Evolutionary conservation across 148 eudicot species (phyloP).

Genomic region (Chenopodium berlandieri): DNA sequence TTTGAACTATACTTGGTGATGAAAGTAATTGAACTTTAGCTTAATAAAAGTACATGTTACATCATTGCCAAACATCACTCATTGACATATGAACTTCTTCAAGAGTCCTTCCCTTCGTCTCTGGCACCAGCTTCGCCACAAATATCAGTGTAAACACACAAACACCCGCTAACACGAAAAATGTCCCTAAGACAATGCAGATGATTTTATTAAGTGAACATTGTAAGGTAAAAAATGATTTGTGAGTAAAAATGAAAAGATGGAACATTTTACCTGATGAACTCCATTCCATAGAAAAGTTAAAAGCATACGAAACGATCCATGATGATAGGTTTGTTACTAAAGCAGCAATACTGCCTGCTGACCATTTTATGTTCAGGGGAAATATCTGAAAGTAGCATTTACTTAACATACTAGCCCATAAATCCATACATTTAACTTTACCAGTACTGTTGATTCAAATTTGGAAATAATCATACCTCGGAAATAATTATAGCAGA

Average conservation of each 20-base stretch:
- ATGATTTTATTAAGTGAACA: not conserved
- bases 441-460: too few species aligned
- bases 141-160: constrained; percentile 27
- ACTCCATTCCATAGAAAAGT: constrained; percentile 38
- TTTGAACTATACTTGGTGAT: not conserved
- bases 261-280: constrained; percentile 28
- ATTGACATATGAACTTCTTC: constrained; percentile 36
- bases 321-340: constrained; percentile 4
- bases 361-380: constrained; percentile 33
- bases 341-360: constrained; percentile 28
- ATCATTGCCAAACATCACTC: constrained; percentile 27
- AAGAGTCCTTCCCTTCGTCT: constrained; percentile 38
- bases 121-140: constrained; percentile 37
- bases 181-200: constrained; percentile 18
- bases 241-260: not conserved
- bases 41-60: not conserved
- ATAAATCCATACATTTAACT: too few species aligned
- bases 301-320: constrained; percentile 31
- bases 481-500: constrained; percentile 22
- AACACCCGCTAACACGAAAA: constrained; percentile 29
- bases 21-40: not conserved
- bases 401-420: not conserved
- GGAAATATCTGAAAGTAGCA: constrained; percentile 31
- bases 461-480: constrained; percentile 11
- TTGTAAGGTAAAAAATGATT: not conserved